These are phyloP conservation scores for Cercophora samala DNA, from an alignment of 495 filamentous ascomycete species.

Conservation along the genomic window DNA sequence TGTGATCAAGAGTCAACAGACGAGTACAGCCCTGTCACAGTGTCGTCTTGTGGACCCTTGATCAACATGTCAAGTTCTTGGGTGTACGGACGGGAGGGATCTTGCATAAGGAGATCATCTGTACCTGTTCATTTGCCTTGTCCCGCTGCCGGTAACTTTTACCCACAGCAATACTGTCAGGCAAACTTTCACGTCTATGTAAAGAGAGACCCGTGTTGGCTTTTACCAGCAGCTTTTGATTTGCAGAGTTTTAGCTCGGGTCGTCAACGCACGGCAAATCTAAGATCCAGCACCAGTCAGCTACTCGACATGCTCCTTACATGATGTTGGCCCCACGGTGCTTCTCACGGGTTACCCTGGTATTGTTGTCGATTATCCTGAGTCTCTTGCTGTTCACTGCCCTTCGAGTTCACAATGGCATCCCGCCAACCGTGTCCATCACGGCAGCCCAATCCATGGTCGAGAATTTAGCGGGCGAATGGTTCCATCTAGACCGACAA, in stretches of 20 bases:
- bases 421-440: neutral
- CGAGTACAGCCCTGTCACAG: neutral
- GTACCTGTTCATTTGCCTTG: slow-evolving; percentile 6
- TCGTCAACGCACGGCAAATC: neutral
- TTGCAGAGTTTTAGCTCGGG: neutral
- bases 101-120: slow-evolving; percentile 9
- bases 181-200: neutral
- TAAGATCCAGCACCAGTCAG: neutral
- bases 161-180: neutral
- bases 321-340: slow-evolving; percentile 21
- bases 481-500: neutral
- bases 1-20: neutral
- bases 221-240: neutral
- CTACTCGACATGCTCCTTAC: slow-evolving; percentile 15
- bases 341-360: slow-evolving; percentile 20
- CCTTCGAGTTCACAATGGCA: slow-evolving; percentile 22
- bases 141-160: slow-evolving; percentile 8
- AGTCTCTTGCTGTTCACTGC: slow-evolving; percentile 21
- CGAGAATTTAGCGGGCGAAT: slow-evolving; percentile 3
- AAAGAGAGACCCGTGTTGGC: neutral
- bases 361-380: slow-evolving; percentile 22
- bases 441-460: neutral
- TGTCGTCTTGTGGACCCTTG: neutral
- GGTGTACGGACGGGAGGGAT: slow-evolving; percentile 10
- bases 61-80: neutral